Evolutionary conservation across 768 basidiomycete species (phyloP).

Genomic region (Tricholoma flavovirens): DNA sequence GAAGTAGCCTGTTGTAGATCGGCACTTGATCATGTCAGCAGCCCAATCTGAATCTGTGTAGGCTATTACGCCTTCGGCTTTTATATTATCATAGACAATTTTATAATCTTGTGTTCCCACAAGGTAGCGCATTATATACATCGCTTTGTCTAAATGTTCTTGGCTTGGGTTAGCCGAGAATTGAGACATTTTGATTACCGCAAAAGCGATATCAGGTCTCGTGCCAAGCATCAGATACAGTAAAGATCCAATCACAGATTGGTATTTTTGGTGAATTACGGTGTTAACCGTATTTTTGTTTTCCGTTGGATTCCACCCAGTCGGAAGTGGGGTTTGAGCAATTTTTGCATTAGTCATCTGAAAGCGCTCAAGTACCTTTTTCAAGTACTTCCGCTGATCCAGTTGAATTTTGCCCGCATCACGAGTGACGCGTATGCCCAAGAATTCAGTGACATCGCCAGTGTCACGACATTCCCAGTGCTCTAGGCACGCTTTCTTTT

Average conservation of each 20-base stretch:
- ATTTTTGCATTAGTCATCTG: constrained; percentile 7
- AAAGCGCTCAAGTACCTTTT: constrained; percentile 4
- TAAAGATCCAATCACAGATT: constrained; percentile 12
- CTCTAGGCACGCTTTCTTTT: not conserved
- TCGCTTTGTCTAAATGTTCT: constrained; percentile 14
- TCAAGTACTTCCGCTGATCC: constrained; percentile 15
- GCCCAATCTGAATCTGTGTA: not conserved
- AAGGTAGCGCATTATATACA: constrained; percentile 6
- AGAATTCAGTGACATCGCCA: not conserved
- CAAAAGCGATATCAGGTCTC: not conserved
- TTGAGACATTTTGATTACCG: constrained; percentile 7
- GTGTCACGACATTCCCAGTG: not conserved
- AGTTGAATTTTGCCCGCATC: constrained; percentile 1
- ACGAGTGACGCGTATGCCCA: constrained; percentile 1
- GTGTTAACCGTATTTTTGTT: not conserved
- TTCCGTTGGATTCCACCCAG: not conserved
- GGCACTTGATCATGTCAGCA: not conserved
- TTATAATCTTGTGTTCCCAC: not conserved
- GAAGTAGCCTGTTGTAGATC: not conserved
- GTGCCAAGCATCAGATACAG: constrained; percentile 21
- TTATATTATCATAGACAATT: not conserved
- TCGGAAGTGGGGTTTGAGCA: not conserved
- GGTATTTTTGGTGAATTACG: not conserved
- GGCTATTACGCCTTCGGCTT: not conserved
- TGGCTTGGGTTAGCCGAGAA: constrained; percentile 17